Evolutionary conservation across 2,329 filamentous ascomycete genomes (phyloP).

Genomic region (Sporothrix curviconia): DNA sequence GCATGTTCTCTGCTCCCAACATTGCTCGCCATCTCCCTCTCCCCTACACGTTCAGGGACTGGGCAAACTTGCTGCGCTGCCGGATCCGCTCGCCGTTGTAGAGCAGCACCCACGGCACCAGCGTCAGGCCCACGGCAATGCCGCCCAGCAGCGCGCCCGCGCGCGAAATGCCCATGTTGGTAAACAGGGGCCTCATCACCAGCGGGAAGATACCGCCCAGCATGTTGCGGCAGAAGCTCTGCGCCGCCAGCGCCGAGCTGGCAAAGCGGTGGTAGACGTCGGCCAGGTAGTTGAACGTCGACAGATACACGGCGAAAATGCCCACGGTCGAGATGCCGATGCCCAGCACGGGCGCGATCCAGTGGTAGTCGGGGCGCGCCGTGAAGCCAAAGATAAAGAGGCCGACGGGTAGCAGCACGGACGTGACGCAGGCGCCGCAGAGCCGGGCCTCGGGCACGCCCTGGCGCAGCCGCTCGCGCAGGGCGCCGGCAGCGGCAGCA

Average conservation of each 20-base stretch:
- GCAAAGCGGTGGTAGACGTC: constrained; percentile 83
- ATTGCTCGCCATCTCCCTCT: no score
- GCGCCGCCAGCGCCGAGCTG: constrained; percentile 76
- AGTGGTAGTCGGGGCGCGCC: constrained; percentile 54
- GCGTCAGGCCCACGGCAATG: constrained; percentile 59
- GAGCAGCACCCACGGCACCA: constrained; percentile 82
- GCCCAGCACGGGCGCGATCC: constrained; percentile 65
- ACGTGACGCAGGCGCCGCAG: constrained; percentile 76
- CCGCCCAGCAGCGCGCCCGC: constrained; percentile 72
- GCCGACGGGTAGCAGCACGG: constrained; percentile 67
- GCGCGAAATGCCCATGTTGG: constrained; percentile 59
- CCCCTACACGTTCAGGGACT: constrained; percentile 21
- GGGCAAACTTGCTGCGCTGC: constrained; percentile 68
- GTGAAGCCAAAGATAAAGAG: constrained; percentile 78
- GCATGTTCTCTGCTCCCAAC: no score
- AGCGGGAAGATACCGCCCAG: constrained; percentile 76
- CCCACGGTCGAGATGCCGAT: constrained; percentile 73
- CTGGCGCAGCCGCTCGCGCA: constrained; percentile 38
- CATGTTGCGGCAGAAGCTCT: constrained; percentile 80
- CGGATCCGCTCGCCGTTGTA: constrained; percentile 73
- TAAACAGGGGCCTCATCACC: constrained; percentile 67
- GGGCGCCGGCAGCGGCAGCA: constrained; percentile 27
- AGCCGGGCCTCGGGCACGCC: constrained; percentile 67
- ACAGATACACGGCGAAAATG: constrained; percentile 79
- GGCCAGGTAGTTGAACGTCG: constrained; percentile 88